Percentiles rank a stretch among this genome's conserved stretches.
Conservation (phyloP, 169 alveolate species). For the Babesia divergens region DNA sequence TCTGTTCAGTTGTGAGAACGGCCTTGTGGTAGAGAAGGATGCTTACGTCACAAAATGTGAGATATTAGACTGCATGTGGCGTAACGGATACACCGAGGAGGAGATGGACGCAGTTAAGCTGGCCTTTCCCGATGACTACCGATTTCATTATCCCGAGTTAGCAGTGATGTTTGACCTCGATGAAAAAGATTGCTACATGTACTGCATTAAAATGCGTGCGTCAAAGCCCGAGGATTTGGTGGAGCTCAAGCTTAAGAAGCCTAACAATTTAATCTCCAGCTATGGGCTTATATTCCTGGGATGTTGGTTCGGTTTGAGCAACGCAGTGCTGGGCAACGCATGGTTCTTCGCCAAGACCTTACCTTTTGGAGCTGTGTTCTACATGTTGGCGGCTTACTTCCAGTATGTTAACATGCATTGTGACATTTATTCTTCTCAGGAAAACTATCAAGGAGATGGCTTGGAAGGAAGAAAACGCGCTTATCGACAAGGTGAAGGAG, state of each 20-base stretch:
- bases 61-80: constrained; percentile 79
- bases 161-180: constrained; percentile 77
- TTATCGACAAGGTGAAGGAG: constrained; percentile 72
- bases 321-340: constrained; percentile 82
- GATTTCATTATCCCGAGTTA: constrained; percentile 84
- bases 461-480: constrained; percentile 81
- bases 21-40: constrained; percentile 85
- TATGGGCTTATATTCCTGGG: constrained; percentile 84
- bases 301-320: constrained; percentile 81
- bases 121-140: constrained; percentile 81
- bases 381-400: constrained; percentile 84
- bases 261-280: constrained; percentile 75
- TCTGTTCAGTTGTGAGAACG: constrained; percentile 76
- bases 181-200: constrained; percentile 84
- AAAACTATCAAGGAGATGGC: constrained; percentile 71
- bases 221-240: constrained; percentile 79
- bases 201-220: constrained; percentile 79
- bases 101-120: constrained; percentile 82
- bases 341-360: constrained; percentile 85
- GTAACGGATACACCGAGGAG: constrained; percentile 77
- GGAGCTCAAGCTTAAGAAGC: constrained; percentile 75
- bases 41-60: constrained; percentile 80
- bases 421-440: constrained; percentile 15
- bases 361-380: constrained; percentile 85
- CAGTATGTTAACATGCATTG: constrained; percentile 38